phyloP scores from a whole-genome alignment of 2,329 filamentous ascomycete genomes.

The Orbilia brochopaga region DNA sequence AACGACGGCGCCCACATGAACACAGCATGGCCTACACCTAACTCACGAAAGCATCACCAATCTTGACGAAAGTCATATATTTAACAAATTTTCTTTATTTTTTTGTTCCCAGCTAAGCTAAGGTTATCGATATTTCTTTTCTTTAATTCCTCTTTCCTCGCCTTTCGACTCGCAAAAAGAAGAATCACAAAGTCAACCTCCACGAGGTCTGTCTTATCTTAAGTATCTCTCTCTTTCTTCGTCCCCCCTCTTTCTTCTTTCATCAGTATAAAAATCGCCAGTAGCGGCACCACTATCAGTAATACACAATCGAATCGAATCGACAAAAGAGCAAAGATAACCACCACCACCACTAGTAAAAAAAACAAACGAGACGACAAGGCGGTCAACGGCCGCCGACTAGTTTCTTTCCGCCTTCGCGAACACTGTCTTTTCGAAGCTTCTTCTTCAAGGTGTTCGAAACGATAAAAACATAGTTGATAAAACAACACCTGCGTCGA shows the following conservation, averaged over 20 bases:
- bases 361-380: slow-evolving; percentile 30
- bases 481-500: slow-evolving; percentile 40
- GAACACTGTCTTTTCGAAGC: not conserved
- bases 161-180: slow-evolving; percentile 16
- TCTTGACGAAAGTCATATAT: not conserved
- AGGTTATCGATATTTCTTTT: slow-evolving; percentile 13
- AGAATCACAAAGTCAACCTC: slow-evolving; percentile 4
- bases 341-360: slow-evolving; percentile 11
- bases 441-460: slow-evolving; percentile 4
- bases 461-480: not conserved
- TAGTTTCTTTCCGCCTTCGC: not conserved
- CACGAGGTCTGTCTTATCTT: slow-evolving; percentile 10
- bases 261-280: not conserved
- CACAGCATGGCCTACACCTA: no score
- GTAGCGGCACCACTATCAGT: slow-evolving; percentile 51
- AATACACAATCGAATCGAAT: slow-evolving; percentile 42
- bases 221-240: not conserved
- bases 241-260: slow-evolving; percentile 11
- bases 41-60: no score
- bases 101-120: slow-evolving; percentile 8
- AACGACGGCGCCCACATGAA: no score
- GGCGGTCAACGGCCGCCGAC: not conserved
- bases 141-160: slow-evolving; percentile 5
- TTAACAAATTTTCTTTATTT: slow-evolving; percentile 10
- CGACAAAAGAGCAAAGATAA: slow-evolving; percentile 33